Evolutionary conservation across 1,284 basidiomycete genomes (phyloP).

Genomic region (Rhodotorula sp.): DNA sequence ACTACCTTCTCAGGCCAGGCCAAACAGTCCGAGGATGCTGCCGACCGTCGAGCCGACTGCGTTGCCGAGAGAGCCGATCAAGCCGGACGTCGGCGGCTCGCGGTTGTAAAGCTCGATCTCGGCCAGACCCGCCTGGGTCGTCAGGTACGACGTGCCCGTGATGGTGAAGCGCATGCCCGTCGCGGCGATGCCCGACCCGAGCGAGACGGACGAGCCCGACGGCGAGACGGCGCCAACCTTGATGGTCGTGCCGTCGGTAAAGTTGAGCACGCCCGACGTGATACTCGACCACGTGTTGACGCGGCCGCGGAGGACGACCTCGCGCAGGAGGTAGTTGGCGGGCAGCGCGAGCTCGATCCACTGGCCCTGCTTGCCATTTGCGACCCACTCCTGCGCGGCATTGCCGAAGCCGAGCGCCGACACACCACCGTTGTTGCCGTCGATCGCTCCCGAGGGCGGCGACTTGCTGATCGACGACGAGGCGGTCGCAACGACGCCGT

Average conservation of each 20-base stretch:
- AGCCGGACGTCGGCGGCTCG: neutral
- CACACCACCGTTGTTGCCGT: slow-evolving; percentile 31
- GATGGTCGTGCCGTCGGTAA: slow-evolving; percentile 30
- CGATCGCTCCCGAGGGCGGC: slow-evolving; percentile 28
- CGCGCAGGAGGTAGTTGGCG: slow-evolving; percentile 29
- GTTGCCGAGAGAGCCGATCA: slow-evolving; percentile 13
- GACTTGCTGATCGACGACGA: slow-evolving; percentile 21
- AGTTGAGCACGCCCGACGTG: slow-evolving; percentile 16
- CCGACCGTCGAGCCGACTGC: slow-evolving; percentile 12
- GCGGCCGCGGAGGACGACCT: slow-evolving; percentile 19
- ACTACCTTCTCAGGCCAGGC: neutral
- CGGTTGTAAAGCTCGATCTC: slow-evolving; percentile 31
- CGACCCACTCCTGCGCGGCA: slow-evolving; percentile 28
- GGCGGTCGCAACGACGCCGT: slow-evolving; percentile 15
- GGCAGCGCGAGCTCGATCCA: slow-evolving; percentile 29
- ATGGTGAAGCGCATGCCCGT: slow-evolving; percentile 37
- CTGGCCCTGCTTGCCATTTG: slow-evolving; percentile 7
- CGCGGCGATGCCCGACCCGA: slow-evolving; percentile 22
- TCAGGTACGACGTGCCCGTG: slow-evolving; percentile 7
- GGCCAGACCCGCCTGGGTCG: slow-evolving; percentile 23
- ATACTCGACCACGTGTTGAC: slow-evolving; percentile 17
- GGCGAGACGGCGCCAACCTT: slow-evolving; percentile 4
- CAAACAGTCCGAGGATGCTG: neutral
- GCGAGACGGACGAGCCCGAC: slow-evolving; percentile 26
- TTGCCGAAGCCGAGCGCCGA: slow-evolving; percentile 16